Base-by-base conservation (phyloP, 768 basidiomycete genomes). In the Tubosaeta sp. region DNA sequence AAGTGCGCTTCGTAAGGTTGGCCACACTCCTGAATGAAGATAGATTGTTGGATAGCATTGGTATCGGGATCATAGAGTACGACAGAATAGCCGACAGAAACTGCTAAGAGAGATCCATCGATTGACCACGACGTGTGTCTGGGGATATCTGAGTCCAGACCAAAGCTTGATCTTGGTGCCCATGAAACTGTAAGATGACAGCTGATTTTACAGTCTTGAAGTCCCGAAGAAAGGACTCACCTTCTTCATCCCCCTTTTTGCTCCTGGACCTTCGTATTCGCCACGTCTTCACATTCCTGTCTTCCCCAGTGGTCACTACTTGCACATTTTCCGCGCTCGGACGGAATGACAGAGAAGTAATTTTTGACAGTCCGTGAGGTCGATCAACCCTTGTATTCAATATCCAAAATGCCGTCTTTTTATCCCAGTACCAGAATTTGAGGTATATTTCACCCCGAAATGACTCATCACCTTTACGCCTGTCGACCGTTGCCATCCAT, bases 401-500 rank as follows among this genome's bases (percentile, higher is more conserved):
- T 62, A 71, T 73, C 85, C 85, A 90, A 42, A 70, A 76, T 43
- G 75, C 73, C 50, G 74, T 70, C 55, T 78, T 82, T 38, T 71
- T 73, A 62, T 86, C 81, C 90, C 93, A 95, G 49, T 71, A 73
- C 95, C 96, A 99, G 30, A 97, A 69, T 72, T 98, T 98, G 49
- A 99, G 76, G 64, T 86, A 86, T 27, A 85, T 75, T 69, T 86
- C 92, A 24, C 73, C 73, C 55, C 76, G 82, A 68, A 83, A 83
- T 12, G 72, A 74, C 21, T 80, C 81, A 38, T 87, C 84, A 6
- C 79, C 84, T 49, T 82, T 77, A 48, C 94, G 79, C 27, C 71
- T 69, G 69, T 99, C 95, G 22, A 91, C 68, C 2, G 95, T 94
- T 6, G 93, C 93, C 82, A 99, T 82, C 94, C 95, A 98, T 41